Percentiles rank a stretch among this genome's conserved stretches.
Conservation (phyloP, 805 yeast genomes). For the Candida parachauliodes region DNA sequence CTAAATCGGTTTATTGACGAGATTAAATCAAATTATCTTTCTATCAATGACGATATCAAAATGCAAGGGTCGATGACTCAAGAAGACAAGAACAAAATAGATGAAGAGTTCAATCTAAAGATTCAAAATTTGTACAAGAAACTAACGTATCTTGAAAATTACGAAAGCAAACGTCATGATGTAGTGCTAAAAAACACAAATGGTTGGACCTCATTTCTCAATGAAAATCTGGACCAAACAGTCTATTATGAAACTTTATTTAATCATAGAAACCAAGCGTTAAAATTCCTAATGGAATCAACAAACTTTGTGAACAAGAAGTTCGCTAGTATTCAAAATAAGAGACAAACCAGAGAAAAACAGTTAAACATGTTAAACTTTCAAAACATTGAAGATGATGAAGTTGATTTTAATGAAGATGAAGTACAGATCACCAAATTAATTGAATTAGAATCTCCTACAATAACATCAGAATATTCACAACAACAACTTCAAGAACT, state of each 20-base stretch:
- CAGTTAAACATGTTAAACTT: slow-evolving; percentile 35
- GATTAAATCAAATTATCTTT: slow-evolving; percentile 23
- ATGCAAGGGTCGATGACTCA: slow-evolving; percentile 27
- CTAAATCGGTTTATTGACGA: slow-evolving; percentile 28
- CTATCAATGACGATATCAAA: slow-evolving; percentile 18
- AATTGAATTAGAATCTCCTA: background rate
- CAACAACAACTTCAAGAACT: slow-evolving; percentile 58
- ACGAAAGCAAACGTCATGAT: slow-evolving; percentile 46
- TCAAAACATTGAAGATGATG: slow-evolving; percentile 38
- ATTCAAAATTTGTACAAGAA: slow-evolving; percentile 51
- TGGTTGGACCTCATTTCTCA: slow-evolving; percentile 17
- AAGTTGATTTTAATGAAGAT: slow-evolving; percentile 13
- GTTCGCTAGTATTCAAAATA: slow-evolving; percentile 49
- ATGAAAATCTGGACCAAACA: slow-evolving; percentile 31
- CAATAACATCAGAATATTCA: slow-evolving; percentile 17
- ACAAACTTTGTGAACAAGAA: slow-evolving; percentile 40
- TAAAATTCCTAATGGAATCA: slow-evolving; percentile 45
- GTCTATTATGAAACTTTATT: slow-evolving; percentile 34
- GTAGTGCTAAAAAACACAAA: slow-evolving; percentile 2
- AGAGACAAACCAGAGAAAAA: slow-evolving; percentile 41
- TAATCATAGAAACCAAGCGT: slow-evolving; percentile 45
- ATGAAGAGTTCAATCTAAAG: slow-evolving; percentile 50
- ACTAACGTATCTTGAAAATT: slow-evolving; percentile 45
- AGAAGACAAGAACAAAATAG: slow-evolving; percentile 52
- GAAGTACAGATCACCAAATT: slow-evolving; percentile 2